These are phyloP conservation scores for Leccinum sublutescens DNA, from an alignment of 768 basidiomycete species.

Conservation along the genomic window DNA sequence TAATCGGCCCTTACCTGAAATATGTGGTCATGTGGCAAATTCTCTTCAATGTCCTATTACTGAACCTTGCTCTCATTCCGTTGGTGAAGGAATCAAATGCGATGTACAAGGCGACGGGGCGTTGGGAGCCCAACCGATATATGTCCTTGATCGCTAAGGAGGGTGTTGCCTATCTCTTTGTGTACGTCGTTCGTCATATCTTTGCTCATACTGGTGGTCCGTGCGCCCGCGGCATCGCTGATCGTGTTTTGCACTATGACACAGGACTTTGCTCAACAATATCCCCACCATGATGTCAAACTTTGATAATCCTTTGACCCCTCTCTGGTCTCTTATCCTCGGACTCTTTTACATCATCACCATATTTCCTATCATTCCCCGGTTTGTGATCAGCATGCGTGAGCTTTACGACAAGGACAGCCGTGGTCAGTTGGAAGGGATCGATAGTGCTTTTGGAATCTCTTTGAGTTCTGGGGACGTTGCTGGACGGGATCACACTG, in stretches of 20 bases:
- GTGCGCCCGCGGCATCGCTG: neutral
- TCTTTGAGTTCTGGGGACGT: neutral
- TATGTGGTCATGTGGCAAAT: too few relatives aligned
- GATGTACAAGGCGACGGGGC: too few relatives aligned
- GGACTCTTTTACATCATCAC: neutral
- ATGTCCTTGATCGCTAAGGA: too few relatives aligned
- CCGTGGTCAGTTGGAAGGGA: neutral
- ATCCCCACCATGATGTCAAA: neutral
- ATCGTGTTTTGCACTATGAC: neutral
- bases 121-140: too few relatives aligned
- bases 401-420: neutral
- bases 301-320: neutral
- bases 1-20: too few relatives aligned
- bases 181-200: too few relatives aligned
- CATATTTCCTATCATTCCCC: neutral
- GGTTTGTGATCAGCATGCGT: neutral
- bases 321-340: neutral
- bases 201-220: too few relatives aligned
- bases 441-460: neutral
- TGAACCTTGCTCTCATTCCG: too few relatives aligned
- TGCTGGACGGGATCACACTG: neutral
- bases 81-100: too few relatives aligned
- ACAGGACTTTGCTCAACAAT: neutral
- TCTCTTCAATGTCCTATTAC: too few relatives aligned
- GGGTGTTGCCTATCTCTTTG: too few relatives aligned